Base-by-base conservation (phyloP, 345 rosid species). In the Moricandia moricandioides region DNA sequence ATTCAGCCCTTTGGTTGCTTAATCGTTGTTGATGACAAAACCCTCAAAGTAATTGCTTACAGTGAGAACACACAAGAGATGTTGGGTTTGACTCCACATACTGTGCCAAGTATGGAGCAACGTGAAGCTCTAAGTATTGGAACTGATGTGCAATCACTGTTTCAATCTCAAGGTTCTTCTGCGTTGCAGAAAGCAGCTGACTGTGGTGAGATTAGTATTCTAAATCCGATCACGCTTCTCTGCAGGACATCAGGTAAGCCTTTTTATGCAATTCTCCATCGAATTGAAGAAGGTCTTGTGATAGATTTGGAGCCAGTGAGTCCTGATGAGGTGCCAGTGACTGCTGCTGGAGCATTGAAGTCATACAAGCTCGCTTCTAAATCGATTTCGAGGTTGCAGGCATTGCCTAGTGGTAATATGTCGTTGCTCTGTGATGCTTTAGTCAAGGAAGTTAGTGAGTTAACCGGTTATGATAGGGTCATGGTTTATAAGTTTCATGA, bases 401-500 rank as follows among this genome's bases (percentile, higher is more conserved):
- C 94, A 16, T 82, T 90, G 82, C 85, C 88, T 14, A 82, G 91
- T 71, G 89, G 89, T 69, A 79, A 82, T 62, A 72, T 92, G 56
- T 81, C 83, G 52, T 54, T 83, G 72, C 69, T 90, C 8, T 88
- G 92, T 35, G 93, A 92, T 65, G 84, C 80, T 76, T 58, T 92
- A 5, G 97, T 87, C 12, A 86, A 90, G 82, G 96, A 92, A 78
- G 89, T 92, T 60, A 71, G 92, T 54, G 88, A 88, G 18, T 76
- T 92, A 67, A 90, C 91, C 0, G 96, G 92, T 56, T 92, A 92
- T 79, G 94, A 88, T 67, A 85, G 97, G 69, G 88, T 92, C 6
- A 92, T 92, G 97, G 92, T 86, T 18, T 92, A 92, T 79, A 90
- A 79, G 61, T 92, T 92, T 39, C 97, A 92, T 65, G 96, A 87